Base-by-base conservation (phyloP, 1,284 basidiomycete species). In the Peniophora sp. region DNA sequence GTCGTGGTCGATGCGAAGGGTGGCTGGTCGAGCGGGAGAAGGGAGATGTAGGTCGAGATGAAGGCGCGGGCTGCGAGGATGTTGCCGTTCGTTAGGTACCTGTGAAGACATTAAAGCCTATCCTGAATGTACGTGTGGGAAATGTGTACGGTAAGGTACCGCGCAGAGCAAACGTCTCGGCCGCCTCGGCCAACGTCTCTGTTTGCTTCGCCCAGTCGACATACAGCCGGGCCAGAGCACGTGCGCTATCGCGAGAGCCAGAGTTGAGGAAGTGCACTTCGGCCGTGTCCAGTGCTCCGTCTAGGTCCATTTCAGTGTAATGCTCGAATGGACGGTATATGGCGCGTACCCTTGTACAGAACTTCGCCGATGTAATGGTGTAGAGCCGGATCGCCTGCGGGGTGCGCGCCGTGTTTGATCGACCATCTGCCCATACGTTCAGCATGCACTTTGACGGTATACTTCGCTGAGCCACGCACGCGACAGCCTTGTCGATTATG, bases 311-410 rank as follows among this genome's bases (percentile, higher is more conserved):
- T n/a, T n/a, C n/a, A 43, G 32, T 22, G 43, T 17, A 20, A 47
- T 24, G 12, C 15, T 20, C 36, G 48, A 51, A 39, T 41, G 27
- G 12, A 54, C 34, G n/a, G 36, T 46, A 47, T 41, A 20, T 41
- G 36, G 10, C 15, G 56, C 71, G 35, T 54, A 88, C 92, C 93
- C 77, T 92, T 94, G 70, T 84, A 89, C 23, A 93, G 73, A 35
- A 95, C 69, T 63, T 94, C 86, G 6, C 92, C 94, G 49, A 94
- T 68, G 65, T 96, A 96, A 57, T 91, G 84, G 49, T 92, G 90
- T 46, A 97, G 70, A 50, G 79, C 79, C 32, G 85, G 83, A 71
- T 97, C 94, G 27, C 94, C 94, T 34, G 83, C 80, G 14, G 92
- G 88, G 64, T 78, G 85, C n/a, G 74, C 64, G 3, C 88, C 84